Percentiles rank a stretch among this genome's conserved stretches.
Evolutionary conservation across 176 grass and related monocot species (phyloP).

Genomic region (Olyra latifolia): DNA sequence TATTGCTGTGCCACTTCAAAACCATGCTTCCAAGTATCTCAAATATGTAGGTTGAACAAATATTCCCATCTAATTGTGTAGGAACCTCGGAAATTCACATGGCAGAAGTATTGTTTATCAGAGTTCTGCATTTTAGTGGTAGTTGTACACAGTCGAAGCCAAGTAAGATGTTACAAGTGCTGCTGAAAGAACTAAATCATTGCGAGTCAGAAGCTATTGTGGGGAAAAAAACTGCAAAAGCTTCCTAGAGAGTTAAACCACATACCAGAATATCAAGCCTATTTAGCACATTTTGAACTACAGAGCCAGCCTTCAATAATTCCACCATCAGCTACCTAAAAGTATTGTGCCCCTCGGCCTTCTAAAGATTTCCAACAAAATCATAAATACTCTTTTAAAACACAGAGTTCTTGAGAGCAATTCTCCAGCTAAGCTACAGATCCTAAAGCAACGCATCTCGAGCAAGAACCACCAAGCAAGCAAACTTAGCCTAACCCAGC

Average conservation of each 20-base stretch:
- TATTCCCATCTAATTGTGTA: background rate
- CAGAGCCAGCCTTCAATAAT: background rate
- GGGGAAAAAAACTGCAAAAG: background rate
- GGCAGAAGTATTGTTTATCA: background rate
- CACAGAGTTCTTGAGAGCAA: background rate
- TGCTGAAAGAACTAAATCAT: background rate
- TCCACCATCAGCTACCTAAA: background rate
- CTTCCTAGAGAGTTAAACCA: background rate
- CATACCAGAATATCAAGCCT: background rate
- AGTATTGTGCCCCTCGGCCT: background rate
- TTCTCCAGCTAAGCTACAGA: background rate
- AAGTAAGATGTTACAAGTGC: background rate
- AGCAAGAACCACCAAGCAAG: background rate
- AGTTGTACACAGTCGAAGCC: background rate
- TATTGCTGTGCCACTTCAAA: background rate
- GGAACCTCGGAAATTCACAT: background rate
- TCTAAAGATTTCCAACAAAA: background rate
- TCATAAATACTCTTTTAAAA: background rate
- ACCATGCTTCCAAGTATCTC: background rate
- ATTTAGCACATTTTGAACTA: background rate
- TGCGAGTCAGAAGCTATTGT: background rate
- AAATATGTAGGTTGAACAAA: background rate
- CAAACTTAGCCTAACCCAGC: background rate
- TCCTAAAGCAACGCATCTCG: background rate
- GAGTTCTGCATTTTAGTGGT: background rate